A percentile compares a stretch with the other conserved stretches of the same genome.
Conservation (phyloP, 2,329 filamentous ascomycete species). For the Tolypocladium endophyticum region DNA sequence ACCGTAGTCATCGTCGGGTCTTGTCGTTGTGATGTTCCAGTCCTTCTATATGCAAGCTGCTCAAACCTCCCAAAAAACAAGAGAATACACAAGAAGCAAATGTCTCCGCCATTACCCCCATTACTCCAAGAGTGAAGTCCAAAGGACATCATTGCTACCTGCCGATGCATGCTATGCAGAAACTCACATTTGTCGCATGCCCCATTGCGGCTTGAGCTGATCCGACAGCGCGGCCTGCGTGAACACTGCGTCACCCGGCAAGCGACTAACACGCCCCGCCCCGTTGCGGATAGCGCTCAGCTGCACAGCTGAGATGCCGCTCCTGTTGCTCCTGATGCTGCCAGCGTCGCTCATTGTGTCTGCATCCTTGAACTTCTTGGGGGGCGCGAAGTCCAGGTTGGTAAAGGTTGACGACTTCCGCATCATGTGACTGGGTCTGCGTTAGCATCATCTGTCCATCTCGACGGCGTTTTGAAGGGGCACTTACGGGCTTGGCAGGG, state of each 20-base stretch:
- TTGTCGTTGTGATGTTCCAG: background rate
- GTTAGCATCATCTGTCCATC: slow-evolving; percentile 1
- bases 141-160: background rate
- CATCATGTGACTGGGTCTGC: slow-evolving; percentile 47
- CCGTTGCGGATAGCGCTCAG: slow-evolving; percentile 65
- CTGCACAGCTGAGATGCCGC: slow-evolving; percentile 65
- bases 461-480: background rate
- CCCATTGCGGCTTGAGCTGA: slow-evolving; percentile 50
- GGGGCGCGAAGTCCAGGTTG: slow-evolving; percentile 69
- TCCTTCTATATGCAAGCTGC: slow-evolving; percentile 3
- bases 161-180: slow-evolving; percentile 3
- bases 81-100: background rate
- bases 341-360: slow-evolving; percentile 55
- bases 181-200: slow-evolving; percentile 29
- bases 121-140: slow-evolving; percentile 2
- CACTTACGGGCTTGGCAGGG: slow-evolving; percentile 85
- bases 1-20: background rate
- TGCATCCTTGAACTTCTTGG: slow-evolving; percentile 58
- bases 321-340: slow-evolving; percentile 52
- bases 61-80: background rate
- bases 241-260: slow-evolving; percentile 74
- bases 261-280: slow-evolving; percentile 75
- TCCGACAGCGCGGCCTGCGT: slow-evolving; percentile 57
- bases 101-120: slow-evolving; percentile 1
- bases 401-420: slow-evolving; percentile 74